A percentile compares a stretch with the other conserved stretches of the same genome.
phyloP scores from a whole-genome alignment of 2,329 filamentous ascomycete genomes.

The Fusarium tanahbumbuense region DNA sequence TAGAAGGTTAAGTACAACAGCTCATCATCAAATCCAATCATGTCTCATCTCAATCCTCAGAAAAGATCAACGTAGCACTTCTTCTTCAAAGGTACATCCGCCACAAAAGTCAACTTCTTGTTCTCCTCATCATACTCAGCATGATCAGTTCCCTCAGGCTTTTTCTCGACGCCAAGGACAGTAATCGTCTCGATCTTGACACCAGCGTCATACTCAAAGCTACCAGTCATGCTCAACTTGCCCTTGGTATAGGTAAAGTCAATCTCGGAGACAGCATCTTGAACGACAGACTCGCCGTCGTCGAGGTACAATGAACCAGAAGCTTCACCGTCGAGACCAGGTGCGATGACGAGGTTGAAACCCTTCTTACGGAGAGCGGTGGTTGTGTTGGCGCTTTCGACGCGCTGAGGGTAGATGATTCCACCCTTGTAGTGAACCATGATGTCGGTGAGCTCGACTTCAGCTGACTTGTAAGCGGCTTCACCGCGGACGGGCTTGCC shows the following conservation, averaged over 20 bases:
- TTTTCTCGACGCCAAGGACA: conserved; percentile 55
- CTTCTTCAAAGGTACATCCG: conserved; percentile 39
- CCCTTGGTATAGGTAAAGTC: conserved; percentile 69
- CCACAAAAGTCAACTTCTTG: conserved; percentile 38
- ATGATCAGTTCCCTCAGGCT: conserved; percentile 23
- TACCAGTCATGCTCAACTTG: conserved; percentile 62
- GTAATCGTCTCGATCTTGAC: conserved; percentile 61
- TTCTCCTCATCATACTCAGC: conserved; percentile 41
- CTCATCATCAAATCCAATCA: neutral
- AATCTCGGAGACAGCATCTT: conserved; percentile 66
- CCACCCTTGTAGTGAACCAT: conserved; percentile 75
- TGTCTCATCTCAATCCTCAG: neutral
- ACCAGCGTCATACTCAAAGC: conserved; percentile 63
- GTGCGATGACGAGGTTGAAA: conserved; percentile 76
- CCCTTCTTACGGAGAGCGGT: conserved; percentile 69
- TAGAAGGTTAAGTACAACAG: neutral
- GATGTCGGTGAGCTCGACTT: conserved; percentile 62
- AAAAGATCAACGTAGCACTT: conserved; percentile 18
- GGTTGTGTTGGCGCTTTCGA: conserved; percentile 69
- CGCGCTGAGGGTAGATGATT: conserved; percentile 69
- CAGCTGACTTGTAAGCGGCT: conserved; percentile 36
- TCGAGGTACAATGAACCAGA: conserved; percentile 77
- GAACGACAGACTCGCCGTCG: conserved; percentile 75
- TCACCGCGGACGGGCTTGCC: conserved; percentile 56
- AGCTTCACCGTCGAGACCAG: conserved; percentile 70